A percentile compares a stretch with the other conserved stretches of the same genome.
Evolutionary conservation across 2,329 filamentous ascomycete genomes (phyloP).

Genomic region (Ophiostoma perfectum): DNA sequence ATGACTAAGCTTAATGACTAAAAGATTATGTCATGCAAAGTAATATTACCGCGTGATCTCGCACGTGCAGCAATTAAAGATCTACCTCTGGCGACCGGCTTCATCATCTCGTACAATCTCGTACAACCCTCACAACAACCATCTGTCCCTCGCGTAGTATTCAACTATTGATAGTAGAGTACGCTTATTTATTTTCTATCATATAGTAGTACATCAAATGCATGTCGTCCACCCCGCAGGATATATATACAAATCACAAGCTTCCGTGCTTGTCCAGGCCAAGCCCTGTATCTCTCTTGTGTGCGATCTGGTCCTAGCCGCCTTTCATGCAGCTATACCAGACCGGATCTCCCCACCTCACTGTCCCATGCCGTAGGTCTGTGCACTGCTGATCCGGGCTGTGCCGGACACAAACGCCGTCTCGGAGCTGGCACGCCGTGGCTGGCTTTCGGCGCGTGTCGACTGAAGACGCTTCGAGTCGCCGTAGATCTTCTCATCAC

Average conservation of each 20-base stretch:
- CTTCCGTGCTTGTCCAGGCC: slow-evolving; percentile 9
- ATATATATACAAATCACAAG: slow-evolving; percentile 20
- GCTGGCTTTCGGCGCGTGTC: slow-evolving; percentile 27
- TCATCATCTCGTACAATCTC: slow-evolving; percentile 9
- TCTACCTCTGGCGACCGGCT: background rate
- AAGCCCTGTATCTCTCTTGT: background rate
- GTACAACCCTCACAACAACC: slow-evolving; percentile 19
- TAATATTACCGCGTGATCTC: background rate
- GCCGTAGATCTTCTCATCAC: slow-evolving; percentile 35
- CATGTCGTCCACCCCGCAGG: slow-evolving; percentile 2
- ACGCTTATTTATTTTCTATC: slow-evolving; percentile 10
- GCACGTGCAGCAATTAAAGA: background rate
- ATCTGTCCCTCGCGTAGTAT: too few relatives aligned
- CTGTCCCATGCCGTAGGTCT: slow-evolving; percentile 36
- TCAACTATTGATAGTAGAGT: background rate
- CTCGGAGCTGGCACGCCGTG: slow-evolving; percentile 10
- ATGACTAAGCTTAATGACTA: too few relatives aligned
- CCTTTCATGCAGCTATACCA: background rate
- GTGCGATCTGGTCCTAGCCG: too few relatives aligned
- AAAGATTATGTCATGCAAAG: background rate
- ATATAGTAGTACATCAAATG: slow-evolving; percentile 20
- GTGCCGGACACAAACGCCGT: background rate
- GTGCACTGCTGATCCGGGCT: slow-evolving; percentile 34
- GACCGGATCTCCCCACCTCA: background rate
- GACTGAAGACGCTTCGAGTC: slow-evolving; percentile 26